Evolutionary conservation across 345 rosid genomes (phyloP).

Genomic region (Laguncularia racemosa): DNA sequence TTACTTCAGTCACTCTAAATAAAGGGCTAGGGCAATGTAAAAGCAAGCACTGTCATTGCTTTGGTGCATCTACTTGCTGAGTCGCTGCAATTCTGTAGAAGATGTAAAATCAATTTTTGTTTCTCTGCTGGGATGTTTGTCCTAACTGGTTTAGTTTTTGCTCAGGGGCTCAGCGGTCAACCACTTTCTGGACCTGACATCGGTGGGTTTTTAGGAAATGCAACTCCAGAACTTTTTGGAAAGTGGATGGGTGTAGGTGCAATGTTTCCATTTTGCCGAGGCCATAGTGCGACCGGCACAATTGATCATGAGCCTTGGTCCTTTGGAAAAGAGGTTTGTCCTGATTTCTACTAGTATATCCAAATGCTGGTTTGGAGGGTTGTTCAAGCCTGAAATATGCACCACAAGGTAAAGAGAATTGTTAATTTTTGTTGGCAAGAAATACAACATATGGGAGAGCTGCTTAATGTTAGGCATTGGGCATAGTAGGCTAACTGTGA

Average conservation of each 20-base stretch:
- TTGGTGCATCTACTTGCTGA: no score
- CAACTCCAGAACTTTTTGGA: slow-evolving; percentile 83
- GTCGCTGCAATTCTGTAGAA: no score
- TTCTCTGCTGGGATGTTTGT: not conserved
- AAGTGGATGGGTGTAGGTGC: slow-evolving; percentile 96
- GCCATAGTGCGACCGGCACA: slow-evolving; percentile 66
- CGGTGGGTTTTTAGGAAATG: slow-evolving; percentile 91
- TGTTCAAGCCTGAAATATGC: no score
- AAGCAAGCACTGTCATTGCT: no score
- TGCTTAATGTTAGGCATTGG: not conserved
- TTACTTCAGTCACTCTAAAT: no score
- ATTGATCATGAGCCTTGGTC: slow-evolving; percentile 94
- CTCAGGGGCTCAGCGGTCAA: slow-evolving; percentile 91
- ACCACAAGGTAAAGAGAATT: no score
- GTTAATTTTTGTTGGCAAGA: no score
- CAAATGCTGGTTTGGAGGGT: no score
- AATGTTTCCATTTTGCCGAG: slow-evolving; percentile 91
- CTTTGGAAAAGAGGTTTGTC: slow-evolving; percentile 87
- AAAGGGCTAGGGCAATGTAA: no score
- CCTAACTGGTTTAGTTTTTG: slow-evolving; percentile 10
- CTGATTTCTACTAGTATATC: not conserved
- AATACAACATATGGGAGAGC: no score
- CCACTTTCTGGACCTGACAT: slow-evolving; percentile 95
- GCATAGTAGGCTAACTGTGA: not conserved
- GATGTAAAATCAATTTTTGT: not conserved